Base-by-base conservation (phyloP, 2,329 filamentous ascomycete species). In the Alternaria consortialis region DNA sequence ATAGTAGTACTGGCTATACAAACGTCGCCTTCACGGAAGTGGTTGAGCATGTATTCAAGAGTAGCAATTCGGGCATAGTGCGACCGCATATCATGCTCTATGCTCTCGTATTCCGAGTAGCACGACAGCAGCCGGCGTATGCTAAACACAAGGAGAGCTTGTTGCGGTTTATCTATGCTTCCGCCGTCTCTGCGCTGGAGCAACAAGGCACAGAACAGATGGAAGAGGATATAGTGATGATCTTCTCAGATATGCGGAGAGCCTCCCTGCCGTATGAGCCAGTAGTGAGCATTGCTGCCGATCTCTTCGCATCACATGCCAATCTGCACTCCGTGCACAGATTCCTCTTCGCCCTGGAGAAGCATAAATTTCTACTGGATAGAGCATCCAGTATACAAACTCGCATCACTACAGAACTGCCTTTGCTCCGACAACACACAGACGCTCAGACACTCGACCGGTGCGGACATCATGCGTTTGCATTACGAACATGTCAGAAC, bases 221-320 rank as follows among this genome's bases (percentile, higher is more conserved):
- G 4, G 56, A 69, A 17, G 50, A 55, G 17, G 39, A 60, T 43
- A 52, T 74, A 7, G 58, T 61, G 15, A 47, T 52, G 12, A 43
- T 72, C 40, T 56, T 73, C n/a, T 34, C 46, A 12, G 47, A 48
- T 23, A 61, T 74, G 48, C 44, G 58, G 4, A 43, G 53, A 46
- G 40, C 7, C 4, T 62, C 53, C 23, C 29, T 71, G 13, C 69
- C 65, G 5, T 71, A 65, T 27, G 59, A 64, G 29, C 56, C 60
- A 8, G 52, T 72, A 12, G 39, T 65, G 17, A 58, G 66, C 25
- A 42, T 65, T 8, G 59, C 59, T 20, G 31, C 63, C 20, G 50
- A 64, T 20, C 40, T 62, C 7, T 34, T 69, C 6, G 25, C 60
- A 37, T 42, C 50, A 12, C 40, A 62, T 53, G 60, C 56, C 23